A percentile compares a stretch with the other conserved stretches of the same genome.
These are phyloP conservation scores for Pleurotus tuber-regium DNA, from an alignment of 768 basidiomycete species.

Conservation along the genomic window DNA sequence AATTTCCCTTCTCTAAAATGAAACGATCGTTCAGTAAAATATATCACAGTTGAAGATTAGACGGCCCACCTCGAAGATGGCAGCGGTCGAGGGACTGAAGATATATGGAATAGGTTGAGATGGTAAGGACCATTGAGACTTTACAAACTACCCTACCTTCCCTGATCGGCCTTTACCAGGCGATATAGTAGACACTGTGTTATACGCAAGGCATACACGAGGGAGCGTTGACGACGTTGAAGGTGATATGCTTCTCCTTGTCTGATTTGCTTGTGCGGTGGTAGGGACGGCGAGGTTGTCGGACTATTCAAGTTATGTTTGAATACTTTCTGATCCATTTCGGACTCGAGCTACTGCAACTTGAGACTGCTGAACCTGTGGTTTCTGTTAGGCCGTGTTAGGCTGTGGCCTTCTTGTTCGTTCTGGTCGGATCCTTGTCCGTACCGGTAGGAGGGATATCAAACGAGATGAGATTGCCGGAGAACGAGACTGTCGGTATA, in stretches of 20 bases:
- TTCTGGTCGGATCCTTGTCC: slow-evolving; percentile 6
- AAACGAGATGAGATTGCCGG: slow-evolving; percentile 5
- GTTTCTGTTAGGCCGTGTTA: slow-evolving; percentile 1
- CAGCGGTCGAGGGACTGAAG: not conserved
- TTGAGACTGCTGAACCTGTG: not conserved
- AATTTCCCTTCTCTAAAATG: not conserved
- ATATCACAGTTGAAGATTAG: not conserved
- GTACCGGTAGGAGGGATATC: not conserved
- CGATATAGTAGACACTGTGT: not conserved
- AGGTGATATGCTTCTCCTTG: slow-evolving; percentile 6
- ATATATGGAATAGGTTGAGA: not conserved
- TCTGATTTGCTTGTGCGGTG: slow-evolving; percentile 5
- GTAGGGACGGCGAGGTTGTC: slow-evolving; percentile 4
- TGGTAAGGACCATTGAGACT: too few species aligned
- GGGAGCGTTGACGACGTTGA: slow-evolving; percentile 8
- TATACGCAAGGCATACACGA: slow-evolving; percentile 1
- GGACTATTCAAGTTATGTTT: not conserved
- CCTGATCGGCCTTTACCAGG: slow-evolving; percentile 4
- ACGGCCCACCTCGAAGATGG: slow-evolving; percentile 1
- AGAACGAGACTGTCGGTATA: not conserved
- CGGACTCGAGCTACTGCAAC: not conserved
- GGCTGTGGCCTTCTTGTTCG: slow-evolving; percentile 5
- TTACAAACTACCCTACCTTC: not conserved
- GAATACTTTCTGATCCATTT: not conserved
- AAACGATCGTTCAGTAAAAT: not conserved